A percentile compares a stretch with the other conserved stretches of the same genome.
Conservation (phyloP, 2,329 filamentous ascomycete genomes). For the Aspergillus latus region DNA sequence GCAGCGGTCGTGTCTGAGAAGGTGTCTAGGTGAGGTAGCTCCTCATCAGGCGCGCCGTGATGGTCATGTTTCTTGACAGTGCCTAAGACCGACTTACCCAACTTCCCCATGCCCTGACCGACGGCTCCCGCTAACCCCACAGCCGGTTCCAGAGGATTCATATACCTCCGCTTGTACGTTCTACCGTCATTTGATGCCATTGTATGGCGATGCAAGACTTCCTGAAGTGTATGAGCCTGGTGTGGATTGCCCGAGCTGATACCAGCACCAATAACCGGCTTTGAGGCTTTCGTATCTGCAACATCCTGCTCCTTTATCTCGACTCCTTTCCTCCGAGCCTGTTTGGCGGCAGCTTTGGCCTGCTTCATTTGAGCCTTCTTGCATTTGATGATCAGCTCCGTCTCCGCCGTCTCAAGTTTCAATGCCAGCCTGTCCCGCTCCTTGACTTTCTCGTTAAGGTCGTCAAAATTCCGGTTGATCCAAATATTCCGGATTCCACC, state of each 20-base stretch:
- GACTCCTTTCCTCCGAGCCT: conserved; percentile 50
- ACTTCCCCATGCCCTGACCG: conserved; percentile 47
- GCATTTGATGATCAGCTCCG: conserved; percentile 74
- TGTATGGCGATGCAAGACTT: conserved; percentile 39
- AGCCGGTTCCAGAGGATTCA: conserved; percentile 45
- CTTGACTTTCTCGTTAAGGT: conserved; percentile 80
- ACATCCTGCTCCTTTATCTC: conserved; percentile 49
- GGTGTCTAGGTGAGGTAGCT: conserved; percentile 36
- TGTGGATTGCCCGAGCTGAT: conserved; percentile 59
- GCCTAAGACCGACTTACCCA: conserved; percentile 48
- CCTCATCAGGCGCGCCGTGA: conserved; percentile 34
- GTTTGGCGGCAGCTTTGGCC: conserved; percentile 63
- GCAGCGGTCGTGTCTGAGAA: conserved; percentile 26
- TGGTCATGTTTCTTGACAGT: conserved; percentile 42
- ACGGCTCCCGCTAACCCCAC: conserved; percentile 55
- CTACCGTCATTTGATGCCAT: conserved; percentile 16
- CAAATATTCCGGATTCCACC: conserved; percentile 94
- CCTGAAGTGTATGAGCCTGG: conserved; percentile 53
- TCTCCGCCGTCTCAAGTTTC: conserved; percentile 77
- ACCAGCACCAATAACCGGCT: conserved; percentile 50
- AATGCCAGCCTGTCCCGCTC: conserved; percentile 69
- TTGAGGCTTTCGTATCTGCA: conserved; percentile 50
- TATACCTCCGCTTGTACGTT: conserved; percentile 20
- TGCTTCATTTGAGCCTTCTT: conserved; percentile 77
- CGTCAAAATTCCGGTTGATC: conserved; percentile 87